phyloP scores from a whole-genome alignment of 2,329 filamentous ascomycete species.

The Hymenoscyphus occultus region DNA sequence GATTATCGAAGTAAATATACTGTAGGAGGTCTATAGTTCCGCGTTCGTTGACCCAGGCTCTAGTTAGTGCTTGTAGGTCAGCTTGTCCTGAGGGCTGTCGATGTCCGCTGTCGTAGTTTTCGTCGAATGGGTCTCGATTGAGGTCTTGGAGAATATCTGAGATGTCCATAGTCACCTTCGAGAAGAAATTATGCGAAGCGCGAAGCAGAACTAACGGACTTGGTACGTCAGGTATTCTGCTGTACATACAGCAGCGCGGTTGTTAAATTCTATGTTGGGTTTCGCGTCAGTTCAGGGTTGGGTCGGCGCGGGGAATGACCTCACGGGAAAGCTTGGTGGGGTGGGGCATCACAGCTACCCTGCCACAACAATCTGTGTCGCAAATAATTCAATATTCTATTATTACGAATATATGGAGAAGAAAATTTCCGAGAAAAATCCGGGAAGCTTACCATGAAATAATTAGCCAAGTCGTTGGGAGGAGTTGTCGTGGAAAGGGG shows the following conservation, averaged over 20 bases:
- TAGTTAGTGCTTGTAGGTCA: constrained; percentile 85
- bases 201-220: background rate
- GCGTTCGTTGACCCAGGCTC: constrained; percentile 90
- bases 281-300: background rate
- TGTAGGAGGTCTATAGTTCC: constrained; percentile 84
- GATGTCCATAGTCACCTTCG: constrained; percentile 61
- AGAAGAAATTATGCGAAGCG: background rate
- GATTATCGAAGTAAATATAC: constrained; percentile 45
- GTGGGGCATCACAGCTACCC: too few species aligned
- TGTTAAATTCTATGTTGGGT: background rate
- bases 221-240: background rate
- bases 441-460: too few species aligned
- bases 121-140: constrained; percentile 48
- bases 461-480: too few species aligned
- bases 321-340: background rate
- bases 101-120: constrained; percentile 56
- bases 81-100: constrained; percentile 66
- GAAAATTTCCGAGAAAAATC: too few species aligned
- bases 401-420: too few species aligned
- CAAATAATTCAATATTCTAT: too few species aligned
- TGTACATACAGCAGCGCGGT: background rate
- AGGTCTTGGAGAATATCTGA: constrained; percentile 76
- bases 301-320: background rate
- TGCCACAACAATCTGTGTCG: background rate
- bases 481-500: too few species aligned